A percentile compares a stretch with the other conserved stretches of the same genome.
Evolutionary conservation across 2,329 filamentous ascomycete species (phyloP).

Genomic region (Tricladium varicosporioides): DNA sequence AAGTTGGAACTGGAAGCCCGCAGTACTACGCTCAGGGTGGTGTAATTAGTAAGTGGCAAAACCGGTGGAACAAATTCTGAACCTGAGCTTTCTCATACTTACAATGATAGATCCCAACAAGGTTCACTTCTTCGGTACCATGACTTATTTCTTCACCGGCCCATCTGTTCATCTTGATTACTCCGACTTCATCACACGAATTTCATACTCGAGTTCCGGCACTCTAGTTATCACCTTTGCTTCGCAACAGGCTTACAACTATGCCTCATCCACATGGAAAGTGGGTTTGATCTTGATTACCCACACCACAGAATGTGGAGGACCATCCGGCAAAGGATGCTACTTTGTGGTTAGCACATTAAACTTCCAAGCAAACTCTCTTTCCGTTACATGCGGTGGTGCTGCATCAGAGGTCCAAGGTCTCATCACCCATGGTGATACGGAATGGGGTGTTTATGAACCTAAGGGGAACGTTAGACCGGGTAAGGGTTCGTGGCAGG

Average conservation of each 20-base stretch:
- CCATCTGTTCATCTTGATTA: conserved; percentile 35
- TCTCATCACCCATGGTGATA: not conserved
- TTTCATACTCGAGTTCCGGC: not conserved
- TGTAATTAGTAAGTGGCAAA: too few species aligned
- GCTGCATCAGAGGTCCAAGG: not conserved
- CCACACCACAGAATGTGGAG: conserved; percentile 28
- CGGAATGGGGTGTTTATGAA: not conserved
- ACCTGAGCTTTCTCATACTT: too few species aligned
- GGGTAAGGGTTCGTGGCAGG: too few species aligned
- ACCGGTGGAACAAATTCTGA: too few species aligned
- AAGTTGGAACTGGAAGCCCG: too few species aligned
- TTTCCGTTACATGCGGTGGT: not conserved
- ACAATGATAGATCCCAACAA: not conserved
- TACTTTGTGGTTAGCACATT: conserved; percentile 31
- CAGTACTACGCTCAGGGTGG: too few species aligned
- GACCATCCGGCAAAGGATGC: conserved; percentile 28
- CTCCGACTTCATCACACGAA: conserved; percentile 19
- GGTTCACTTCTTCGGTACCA: conserved; percentile 8
- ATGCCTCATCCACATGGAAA: not conserved
- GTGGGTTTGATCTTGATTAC: conserved; percentile 26
- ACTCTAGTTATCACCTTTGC: conserved; percentile 2
- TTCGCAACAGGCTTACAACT: not conserved
- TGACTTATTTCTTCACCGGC: not conserved
- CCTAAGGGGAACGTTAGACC: not conserved
- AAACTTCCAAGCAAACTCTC: not conserved